A percentile compares a stretch with the other conserved stretches of the same genome.
These are phyloP conservation scores for Ceratocystiopsis brevicomis DNA, from an alignment of 2,329 filamentous ascomycete genomes.

Conservation along the genomic window DNA sequence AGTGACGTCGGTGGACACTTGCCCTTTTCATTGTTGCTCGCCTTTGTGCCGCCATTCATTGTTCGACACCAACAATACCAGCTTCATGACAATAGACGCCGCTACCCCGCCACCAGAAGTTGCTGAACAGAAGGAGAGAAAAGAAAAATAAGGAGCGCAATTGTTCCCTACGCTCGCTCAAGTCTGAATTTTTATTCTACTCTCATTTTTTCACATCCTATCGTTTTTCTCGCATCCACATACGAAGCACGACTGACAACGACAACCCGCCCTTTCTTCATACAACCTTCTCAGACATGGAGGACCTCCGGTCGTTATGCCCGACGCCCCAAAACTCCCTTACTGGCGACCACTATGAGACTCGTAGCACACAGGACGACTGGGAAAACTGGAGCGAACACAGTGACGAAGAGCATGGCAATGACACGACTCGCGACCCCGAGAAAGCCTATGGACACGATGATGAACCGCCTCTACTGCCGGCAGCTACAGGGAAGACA, in stretches of 20 bases:
- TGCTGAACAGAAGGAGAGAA: too few species aligned
- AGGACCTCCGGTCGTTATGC: slow-evolving; percentile 9
- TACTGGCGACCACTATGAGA: slow-evolving; percentile 3
- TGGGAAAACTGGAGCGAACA: slow-evolving; percentile 37
- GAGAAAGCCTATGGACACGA: not conserved
- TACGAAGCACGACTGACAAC: not conserved
- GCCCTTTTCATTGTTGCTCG: not conserved
- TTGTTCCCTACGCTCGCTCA: too few species aligned
- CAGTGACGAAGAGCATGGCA: not conserved
- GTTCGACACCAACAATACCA: not conserved
- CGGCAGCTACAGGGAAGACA: not conserved
- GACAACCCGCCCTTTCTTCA: not conserved
- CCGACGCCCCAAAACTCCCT: slow-evolving; percentile 8
- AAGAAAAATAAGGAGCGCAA: too few species aligned
- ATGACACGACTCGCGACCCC: not conserved
- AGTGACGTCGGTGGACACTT: too few species aligned
- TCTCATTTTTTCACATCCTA: not conserved
- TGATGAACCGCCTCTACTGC: slow-evolving; percentile 5
- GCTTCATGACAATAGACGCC: slow-evolving; percentile 2
- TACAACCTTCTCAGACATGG: slow-evolving; percentile 8
- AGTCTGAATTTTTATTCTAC: not conserved
- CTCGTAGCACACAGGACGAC: slow-evolving; percentile 16
- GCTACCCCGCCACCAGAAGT: too few species aligned
- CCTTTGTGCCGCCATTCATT: not conserved
- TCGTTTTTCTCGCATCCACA: not conserved